Evolutionary conservation across 176 grass and related monocot genomes (phyloP).

Genomic region (Secale cereale): DNA sequence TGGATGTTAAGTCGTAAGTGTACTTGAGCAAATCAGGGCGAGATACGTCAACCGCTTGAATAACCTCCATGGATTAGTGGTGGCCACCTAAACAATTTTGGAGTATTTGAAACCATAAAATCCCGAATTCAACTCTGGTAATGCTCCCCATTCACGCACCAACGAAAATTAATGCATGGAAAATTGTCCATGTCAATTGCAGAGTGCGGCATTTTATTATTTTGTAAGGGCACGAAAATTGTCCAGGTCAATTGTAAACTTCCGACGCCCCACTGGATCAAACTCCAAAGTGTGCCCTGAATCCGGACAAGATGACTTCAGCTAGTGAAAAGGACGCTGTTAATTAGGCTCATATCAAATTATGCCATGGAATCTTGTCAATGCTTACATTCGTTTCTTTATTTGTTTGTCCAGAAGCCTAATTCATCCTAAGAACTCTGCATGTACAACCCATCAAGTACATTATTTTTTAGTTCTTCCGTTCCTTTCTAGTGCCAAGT

Average conservation of each 20-base stretch:
- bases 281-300: not conserved
- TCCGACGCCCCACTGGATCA: no score
- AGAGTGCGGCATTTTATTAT: not conserved
- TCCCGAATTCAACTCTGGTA: not conserved
- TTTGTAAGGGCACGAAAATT: not conserved
- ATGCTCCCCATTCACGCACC: not conserved
- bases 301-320: not conserved
- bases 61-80: not conserved
- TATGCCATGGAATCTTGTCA: not conserved
- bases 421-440: not conserved
- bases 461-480: not conserved
- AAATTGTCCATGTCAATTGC: not conserved
- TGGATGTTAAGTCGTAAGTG: not conserved
- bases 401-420: not conserved
- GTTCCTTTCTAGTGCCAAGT: not conserved
- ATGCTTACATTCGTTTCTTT: not conserved
- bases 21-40: slow-evolving; percentile 23
- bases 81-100: not conserved
- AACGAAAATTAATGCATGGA: not conserved
- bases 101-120: not conserved
- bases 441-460: not conserved
- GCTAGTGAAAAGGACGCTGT: not conserved
- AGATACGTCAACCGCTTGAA: slow-evolving; percentile 37
- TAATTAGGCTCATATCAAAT: not conserved
- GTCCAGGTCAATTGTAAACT: not conserved